Conservation (phyloP, 805 yeast genomes). For the Myxozyma lipomycoides region DNA sequence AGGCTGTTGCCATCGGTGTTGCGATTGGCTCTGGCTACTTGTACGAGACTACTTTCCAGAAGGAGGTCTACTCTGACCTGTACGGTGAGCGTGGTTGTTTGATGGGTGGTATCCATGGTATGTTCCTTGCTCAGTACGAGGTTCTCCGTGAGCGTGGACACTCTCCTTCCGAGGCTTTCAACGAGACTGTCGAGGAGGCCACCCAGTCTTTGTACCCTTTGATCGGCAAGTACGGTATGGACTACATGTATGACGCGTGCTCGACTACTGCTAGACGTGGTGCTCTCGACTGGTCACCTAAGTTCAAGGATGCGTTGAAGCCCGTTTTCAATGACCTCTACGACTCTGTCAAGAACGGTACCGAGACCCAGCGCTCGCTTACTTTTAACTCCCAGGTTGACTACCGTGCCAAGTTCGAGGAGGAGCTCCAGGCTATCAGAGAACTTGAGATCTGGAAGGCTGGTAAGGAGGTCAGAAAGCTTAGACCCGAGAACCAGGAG, state of each 20-base stretch:
- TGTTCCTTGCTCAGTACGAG: conserved; percentile 99
- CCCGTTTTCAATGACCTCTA: conserved; percentile 97
- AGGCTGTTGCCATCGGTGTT: conserved; percentile 96
- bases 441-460: conserved; percentile 99
- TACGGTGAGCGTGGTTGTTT: conserved; percentile 99
- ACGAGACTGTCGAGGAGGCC: conserved; percentile 99
- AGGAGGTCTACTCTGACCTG: conserved; percentile 97
- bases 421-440: conserved; percentile 89
- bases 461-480: conserved; percentile 99
- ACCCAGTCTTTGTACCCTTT: conserved; percentile 99
- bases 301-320: conserved; percentile 97
- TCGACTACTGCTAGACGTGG: conserved; percentile 99
- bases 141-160: conserved; percentile 99
- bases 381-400: conserved; percentile 98
- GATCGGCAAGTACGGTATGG: conserved; percentile 99
- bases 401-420: conserved; percentile 94
- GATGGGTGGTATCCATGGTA: conserved; percentile 99
- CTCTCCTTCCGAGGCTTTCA: conserved; percentile 99
- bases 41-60: conserved; percentile 98
- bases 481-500: conserved; percentile 93
- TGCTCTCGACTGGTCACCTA: conserved; percentile 99
- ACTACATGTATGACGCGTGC: conserved; percentile 99
- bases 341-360: conserved; percentile 90
- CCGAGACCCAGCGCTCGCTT: conserved; percentile 96
- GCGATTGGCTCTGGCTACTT: conserved; percentile 99